Evolutionary conservation across 441 rosid species (phyloP), one percentile per base, ranked within the genome.

Genomic region (Adansonia rubrostipa): DNA sequence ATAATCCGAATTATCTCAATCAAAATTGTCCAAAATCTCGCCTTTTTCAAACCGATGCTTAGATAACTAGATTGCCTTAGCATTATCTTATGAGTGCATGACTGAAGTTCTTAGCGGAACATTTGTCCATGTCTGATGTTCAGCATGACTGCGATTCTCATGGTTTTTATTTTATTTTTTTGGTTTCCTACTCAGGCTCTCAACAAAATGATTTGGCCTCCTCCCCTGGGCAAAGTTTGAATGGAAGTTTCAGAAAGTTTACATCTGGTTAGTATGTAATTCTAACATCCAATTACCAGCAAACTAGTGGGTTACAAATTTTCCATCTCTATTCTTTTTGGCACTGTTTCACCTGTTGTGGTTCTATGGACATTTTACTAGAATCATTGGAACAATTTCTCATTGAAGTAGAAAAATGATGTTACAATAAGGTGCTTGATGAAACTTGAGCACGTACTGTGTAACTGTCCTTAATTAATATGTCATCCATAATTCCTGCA

Each of bases 231-330:
- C 67, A 68, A 74, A 74, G 82, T 79, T 72, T 82, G 58, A 84
- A 77, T 57, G 81, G 80, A 56, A 80, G 84, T 69, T 36, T 82
- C 78, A 82, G 88, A 78, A 84, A 79, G 80, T 81, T 78, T 58
- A 54, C 77, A 40, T 82, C 87, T 19, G 85, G 89, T 83, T 66
- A 28, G 84, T 80, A 50, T 74, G 80, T 54, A 71, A 74, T 71
- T 56, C 2, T 66, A 24, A 44, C 51, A 28, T 58, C 33, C 17
- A 73, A 53, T 57, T 50, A 17, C 42, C 10, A 50, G 54, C 1
- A 9, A 36, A 62, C 60, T 58, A 65, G 8, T 62, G 33, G 20
- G 4, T 48, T 42, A 14, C 33, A 24, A 19, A 13, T 14, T 73
- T 62, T 73, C 65, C 7, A 19, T 6, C 10, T 54, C 57, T 44